A percentile compares a stretch with the other conserved stretches of the same genome.
phyloP scores from a whole-genome alignment of 2,329 filamentous ascomycete genomes.

The Sphaerostilbella broomeana region DNA sequence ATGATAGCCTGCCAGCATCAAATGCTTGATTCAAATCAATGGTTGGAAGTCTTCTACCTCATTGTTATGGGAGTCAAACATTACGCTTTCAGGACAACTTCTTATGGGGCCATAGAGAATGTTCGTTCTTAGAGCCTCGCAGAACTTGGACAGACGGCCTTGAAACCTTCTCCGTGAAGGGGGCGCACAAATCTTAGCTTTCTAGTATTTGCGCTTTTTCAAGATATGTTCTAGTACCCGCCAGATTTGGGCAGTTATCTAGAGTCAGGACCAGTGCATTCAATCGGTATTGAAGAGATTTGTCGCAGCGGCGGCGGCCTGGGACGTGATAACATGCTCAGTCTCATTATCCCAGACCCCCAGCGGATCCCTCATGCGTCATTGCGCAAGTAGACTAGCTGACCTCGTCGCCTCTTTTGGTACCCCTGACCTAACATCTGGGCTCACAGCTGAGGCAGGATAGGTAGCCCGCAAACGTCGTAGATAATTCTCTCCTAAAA shows the following conservation, averaged over 20 bases:
- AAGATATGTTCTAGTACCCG: neutral
- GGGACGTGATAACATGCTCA: constrained; percentile 11
- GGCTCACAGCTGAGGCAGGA: constrained; percentile 13
- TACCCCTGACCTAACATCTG: constrained; percentile 17
- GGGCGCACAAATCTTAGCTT: too few species aligned
- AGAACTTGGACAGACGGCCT: too few species aligned
- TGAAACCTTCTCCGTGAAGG: too few species aligned
- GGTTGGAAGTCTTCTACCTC: too few species aligned
- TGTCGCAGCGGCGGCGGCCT: constrained; percentile 7
- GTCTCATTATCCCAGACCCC: constrained; percentile 6
- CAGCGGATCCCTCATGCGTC: constrained; percentile 11
- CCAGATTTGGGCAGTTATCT: constrained; percentile 10
- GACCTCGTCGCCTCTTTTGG: constrained; percentile 12
- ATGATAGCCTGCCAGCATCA: too few species aligned
- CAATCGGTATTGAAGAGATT: constrained; percentile 2
- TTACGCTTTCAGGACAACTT: too few species aligned
- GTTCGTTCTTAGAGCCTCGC: too few species aligned
- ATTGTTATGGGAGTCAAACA: too few species aligned
- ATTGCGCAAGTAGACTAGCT: constrained; percentile 15
- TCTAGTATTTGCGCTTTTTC: neutral
- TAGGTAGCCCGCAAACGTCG: too few species aligned
- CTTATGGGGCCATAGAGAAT: too few species aligned
- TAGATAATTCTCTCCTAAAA: too few species aligned
- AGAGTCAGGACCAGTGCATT: constrained; percentile 6
- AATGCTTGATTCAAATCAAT: too few species aligned